A percentile compares a stretch with the other conserved stretches of the same genome.
phyloP scores from a whole-genome alignment of 495 filamentous ascomycete species.

The Penicillium lividum region DNA sequence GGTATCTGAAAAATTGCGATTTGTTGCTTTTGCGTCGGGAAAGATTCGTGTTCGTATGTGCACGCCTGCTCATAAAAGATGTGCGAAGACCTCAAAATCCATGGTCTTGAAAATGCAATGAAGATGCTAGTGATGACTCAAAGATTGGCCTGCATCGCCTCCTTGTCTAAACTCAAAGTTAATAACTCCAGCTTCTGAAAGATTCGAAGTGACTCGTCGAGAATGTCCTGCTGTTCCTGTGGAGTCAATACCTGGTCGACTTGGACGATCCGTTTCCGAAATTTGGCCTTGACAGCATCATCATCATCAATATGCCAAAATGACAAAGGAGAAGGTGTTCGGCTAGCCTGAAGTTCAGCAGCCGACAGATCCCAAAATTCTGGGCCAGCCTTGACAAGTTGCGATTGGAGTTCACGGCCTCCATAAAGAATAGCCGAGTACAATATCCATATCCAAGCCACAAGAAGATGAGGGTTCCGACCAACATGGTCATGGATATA shows the following conservation, averaged over 20 bases:
- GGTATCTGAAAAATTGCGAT: too few relatives aligned
- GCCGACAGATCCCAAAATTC: constrained; percentile 45
- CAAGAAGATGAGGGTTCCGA: constrained; percentile 48
- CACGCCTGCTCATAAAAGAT: too few relatives aligned
- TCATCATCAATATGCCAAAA: constrained; percentile 28
- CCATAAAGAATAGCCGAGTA: constrained; percentile 63
- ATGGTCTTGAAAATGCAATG: neutral
- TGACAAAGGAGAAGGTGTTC: constrained; percentile 33
- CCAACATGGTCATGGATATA: constrained; percentile 20
- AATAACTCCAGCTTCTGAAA: constrained; percentile 31
- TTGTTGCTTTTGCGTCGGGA: too few relatives aligned
- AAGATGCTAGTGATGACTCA: neutral
- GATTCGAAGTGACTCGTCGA: constrained; percentile 46
- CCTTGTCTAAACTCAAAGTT: constrained; percentile 17
- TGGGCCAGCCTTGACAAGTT: constrained; percentile 41
- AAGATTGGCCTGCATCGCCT: neutral
- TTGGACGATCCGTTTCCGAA: constrained; percentile 30
- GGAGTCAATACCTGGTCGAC: constrained; percentile 42
- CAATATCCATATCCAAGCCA: constrained; percentile 61
- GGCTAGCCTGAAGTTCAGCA: constrained; percentile 17
- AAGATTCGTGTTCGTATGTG: too few relatives aligned
- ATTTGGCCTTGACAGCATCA: constrained; percentile 22
- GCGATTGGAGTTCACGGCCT: constrained; percentile 52
- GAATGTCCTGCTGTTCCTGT: constrained; percentile 46
- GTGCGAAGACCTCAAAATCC: too few relatives aligned